A percentile compares a stretch with the other conserved stretches of the same genome.
phyloP scores from a whole-genome alignment of 192 early-diverging fungal genomes.

The Umbelopsis vinacea region DNA sequence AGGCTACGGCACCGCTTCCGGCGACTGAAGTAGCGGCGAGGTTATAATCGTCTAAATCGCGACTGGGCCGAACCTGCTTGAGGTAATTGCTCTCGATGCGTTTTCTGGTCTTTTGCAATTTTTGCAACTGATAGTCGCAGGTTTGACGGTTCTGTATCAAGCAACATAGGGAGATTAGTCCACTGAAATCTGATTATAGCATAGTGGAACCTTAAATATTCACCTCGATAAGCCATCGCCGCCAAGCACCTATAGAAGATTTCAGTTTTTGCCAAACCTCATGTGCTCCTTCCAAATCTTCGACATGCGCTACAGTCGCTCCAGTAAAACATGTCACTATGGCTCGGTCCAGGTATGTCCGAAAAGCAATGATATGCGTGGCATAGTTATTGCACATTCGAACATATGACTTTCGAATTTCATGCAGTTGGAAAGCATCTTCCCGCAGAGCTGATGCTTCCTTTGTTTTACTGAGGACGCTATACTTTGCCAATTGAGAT shows the following conservation, averaged over 20 bases:
- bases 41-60: conserved; percentile 31
- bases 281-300: conserved; percentile 39
- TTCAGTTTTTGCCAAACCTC: conserved; percentile 40
- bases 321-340: conserved; percentile 51
- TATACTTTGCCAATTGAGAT: conserved; percentile 62
- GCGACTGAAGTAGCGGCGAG: neutral
- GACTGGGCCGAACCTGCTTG: conserved; percentile 24
- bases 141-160: conserved; percentile 42
- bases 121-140: conserved; percentile 33
- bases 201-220: conserved; percentile 1
- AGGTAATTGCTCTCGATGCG: conserved; percentile 37
- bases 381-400: conserved; percentile 58
- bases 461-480: conserved; percentile 60
- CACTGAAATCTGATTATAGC: neutral
- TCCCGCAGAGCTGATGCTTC: conserved; percentile 70
- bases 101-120: conserved; percentile 29
- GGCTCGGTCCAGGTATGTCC: conserved; percentile 53
- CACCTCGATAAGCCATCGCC: conserved; percentile 44
- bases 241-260: conserved; percentile 42
- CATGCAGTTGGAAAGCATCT: conserved; percentile 72
- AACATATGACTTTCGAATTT: conserved; percentile 67
- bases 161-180: too few species aligned
- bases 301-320: conserved; percentile 47
- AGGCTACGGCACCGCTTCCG: conserved; percentile 3
- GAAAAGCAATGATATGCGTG: conserved; percentile 59